Percentiles rank a stretch among this genome's conserved stretches.
Evolutionary conservation across 192 early-diverging fungal species (phyloP).

Genomic region (Coemansia sp.): DNA sequence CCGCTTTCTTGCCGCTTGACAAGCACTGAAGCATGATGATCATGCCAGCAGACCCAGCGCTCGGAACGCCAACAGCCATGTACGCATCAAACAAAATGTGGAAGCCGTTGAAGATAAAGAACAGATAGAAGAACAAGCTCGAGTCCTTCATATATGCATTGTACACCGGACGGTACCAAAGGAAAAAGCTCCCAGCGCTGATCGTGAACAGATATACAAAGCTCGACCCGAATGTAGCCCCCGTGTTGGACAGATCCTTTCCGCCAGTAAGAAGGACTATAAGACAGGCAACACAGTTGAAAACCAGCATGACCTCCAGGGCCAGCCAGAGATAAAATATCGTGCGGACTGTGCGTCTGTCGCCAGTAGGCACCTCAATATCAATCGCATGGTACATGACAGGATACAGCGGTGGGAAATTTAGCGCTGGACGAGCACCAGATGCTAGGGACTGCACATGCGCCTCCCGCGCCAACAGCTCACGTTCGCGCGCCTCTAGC

Average conservation of each 20-base stretch:
- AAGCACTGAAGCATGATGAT: conserved; percentile 74
- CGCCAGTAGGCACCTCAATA: conserved; percentile 64
- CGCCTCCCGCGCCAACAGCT: conserved; percentile 62
- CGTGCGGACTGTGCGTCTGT: conserved; percentile 62
- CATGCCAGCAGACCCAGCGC: conserved; percentile 76
- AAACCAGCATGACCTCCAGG: conserved; percentile 63
- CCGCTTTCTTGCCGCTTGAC: conserved; percentile 62
- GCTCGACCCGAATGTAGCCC: conserved; percentile 77
- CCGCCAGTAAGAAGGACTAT: conserved; percentile 66
- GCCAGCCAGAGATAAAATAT: conserved; percentile 75
- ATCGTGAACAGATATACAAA: conserved; percentile 75
- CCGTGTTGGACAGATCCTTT: conserved; percentile 60
- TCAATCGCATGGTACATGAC: conserved; percentile 79
- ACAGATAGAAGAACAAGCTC: conserved; percentile 83
- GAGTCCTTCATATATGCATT: conserved; percentile 84
- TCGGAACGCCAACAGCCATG: conserved; percentile 84
- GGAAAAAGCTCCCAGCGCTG: conserved; percentile 69
- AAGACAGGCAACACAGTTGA: conserved; percentile 80
- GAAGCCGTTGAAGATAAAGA: conserved; percentile 82
- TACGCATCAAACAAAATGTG: conserved; percentile 78
- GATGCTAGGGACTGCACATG: conserved; percentile 53
- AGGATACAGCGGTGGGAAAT: conserved; percentile 81
- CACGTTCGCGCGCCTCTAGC: conserved; percentile 72
- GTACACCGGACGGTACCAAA: conserved; percentile 89
- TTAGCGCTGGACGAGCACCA: conserved; percentile 69